Evolutionary conservation across 2,329 filamentous ascomycete genomes (phyloP), one percentile per base, ranked within the genome.

Genomic region (Colletotrichum sidae): DNA sequence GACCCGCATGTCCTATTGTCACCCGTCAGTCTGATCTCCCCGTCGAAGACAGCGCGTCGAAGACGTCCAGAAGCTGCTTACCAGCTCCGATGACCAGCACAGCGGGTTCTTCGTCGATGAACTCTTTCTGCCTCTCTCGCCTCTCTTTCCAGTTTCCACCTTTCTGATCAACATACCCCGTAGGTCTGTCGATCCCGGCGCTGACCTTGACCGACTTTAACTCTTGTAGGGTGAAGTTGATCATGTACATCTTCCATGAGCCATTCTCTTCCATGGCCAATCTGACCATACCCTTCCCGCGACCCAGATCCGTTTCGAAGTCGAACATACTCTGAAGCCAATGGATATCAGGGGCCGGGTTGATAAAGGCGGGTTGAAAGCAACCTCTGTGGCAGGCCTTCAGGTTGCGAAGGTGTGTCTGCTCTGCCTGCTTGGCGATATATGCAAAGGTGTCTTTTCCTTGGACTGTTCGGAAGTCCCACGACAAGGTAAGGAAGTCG

Each of bases 81-180:
- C 88, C 88, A 8, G 52, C 53, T 6, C 63, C 64, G 38, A 92
- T 74, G 15, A 92, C 83, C 4, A 92, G 65, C 0, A 91, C 89
- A 0, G 79, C 76, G 0, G 90, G 90, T 2, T 89, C 80, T 0
- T 74, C 78, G 35, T 84, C 78, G 0, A 75, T 70, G 60, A 86
- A 87, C 1, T 86, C 80, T 0, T 72, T 71, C 33, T 86, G 83
- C 0, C 77, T 76, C 1, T 72, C 77, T 10, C 88, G 81, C 53
- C 79, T 80, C 66, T 90, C 86, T 4, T 81, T 76, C 85, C 89
- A 92, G 69, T 91, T 91, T 71, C 84, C 84, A 1, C 85, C 77
- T 2, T 80, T 83, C 0, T 76, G 73, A 69, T 90, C 87, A 45
- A 83, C 76, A 5, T 83, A 87, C 0, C 90, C 90, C 17, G 78